Evolutionary conservation across 148 eudicot species (phyloP), one percentile per base, ranked within the genome.

Genomic region (Amaranthus hypochondriacus): DNA sequence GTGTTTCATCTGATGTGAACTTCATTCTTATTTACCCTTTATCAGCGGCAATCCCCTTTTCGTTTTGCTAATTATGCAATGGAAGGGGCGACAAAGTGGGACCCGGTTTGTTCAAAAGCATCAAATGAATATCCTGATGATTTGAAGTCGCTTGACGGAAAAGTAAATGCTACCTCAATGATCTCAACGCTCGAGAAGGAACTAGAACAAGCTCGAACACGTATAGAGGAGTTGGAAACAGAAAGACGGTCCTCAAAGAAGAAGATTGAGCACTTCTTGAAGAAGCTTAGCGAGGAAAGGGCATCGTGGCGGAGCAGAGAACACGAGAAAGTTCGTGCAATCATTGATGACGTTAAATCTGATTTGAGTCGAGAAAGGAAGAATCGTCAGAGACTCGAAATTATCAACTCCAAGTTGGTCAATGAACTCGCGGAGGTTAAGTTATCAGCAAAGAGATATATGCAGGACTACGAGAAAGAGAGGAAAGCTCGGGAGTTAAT

Each of bases 61-160:
- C 83, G 74, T 53, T 76, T 83, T 59, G 69, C 89, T 60, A 84
- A 90, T 73, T 88, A 86, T 51, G 97, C 88, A 39, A 91, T 91
- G 97, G 98, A 94, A 84, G 98, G 97, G 10, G 96, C 88, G 47
- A 94, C 98, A 50, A 94, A 94, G 78, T 91, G 98, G 98, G 93
- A 89, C 71, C 97, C 97, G 6, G 69, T 80, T 46, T 79, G 80
- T 64, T 75, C 77, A 62, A 83, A 82, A 74, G 78, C 71, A 14
- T 67, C 83, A 15, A 71, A 81, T 42, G 91, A 82, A 59, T 73
- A 76, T 58, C 77, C 73, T 9, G 78, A 80, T 47, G 75, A 65
- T 6, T 50, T 75, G 44, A 79, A 89, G 66, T 71, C 63, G 62
- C 73, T 63, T 57, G 80, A 91, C 6, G 73, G 83, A 71, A 85